Evolutionary conservation across 75 land plant species (phyloP), one percentile per base, ranked within the genome.

Genomic region (Cunninghamia lanceolata): DNA sequence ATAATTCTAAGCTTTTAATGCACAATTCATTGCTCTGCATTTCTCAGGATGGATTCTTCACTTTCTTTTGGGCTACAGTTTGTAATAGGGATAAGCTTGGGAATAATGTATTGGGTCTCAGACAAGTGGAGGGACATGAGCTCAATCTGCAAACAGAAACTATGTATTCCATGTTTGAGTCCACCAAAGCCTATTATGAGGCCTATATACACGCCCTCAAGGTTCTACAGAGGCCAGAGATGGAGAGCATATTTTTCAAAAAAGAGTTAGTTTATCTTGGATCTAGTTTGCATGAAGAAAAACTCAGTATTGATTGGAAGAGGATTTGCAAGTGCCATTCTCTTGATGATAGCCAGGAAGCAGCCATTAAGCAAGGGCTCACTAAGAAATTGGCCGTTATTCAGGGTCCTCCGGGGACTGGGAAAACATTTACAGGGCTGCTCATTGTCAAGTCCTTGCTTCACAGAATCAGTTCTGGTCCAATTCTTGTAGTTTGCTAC

Each of bases 401-500:
- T 73, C 88, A 87, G 75, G 88, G 88, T 28, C 88, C 88, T 32
- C 88, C 88, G 19, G 88, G 88, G 28, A 87, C 88, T 13, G 88
- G 88, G 15, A 87, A 87, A 47, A 87, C 88, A 16, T 87, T 85
- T 87, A 35, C 87, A 30, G 88, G 88, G n/a, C 53, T 74, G 19
- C 79, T 85, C 10, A 85, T 87, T 66, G 88, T 87, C 28, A 56
- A 87, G 78, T 25, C 40, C 10, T 76, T 87, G 71, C 38, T 87
- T 25, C 75, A 34, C 36, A 73, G 35, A 3, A 32, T 34, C 16
- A 11, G 25, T 38, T 34, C 30, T 56, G n/a, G 30, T 4, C 86
- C 87, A 28, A 86, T 86, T 35, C 52, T 86, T 36, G 45, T 87
- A 30, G 32, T 87, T 43, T 87, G 88, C 36, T 84, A 84, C 70